Evolutionary conservation across 257 asterid species (phyloP).

Genomic region (Plantago major): DNA sequence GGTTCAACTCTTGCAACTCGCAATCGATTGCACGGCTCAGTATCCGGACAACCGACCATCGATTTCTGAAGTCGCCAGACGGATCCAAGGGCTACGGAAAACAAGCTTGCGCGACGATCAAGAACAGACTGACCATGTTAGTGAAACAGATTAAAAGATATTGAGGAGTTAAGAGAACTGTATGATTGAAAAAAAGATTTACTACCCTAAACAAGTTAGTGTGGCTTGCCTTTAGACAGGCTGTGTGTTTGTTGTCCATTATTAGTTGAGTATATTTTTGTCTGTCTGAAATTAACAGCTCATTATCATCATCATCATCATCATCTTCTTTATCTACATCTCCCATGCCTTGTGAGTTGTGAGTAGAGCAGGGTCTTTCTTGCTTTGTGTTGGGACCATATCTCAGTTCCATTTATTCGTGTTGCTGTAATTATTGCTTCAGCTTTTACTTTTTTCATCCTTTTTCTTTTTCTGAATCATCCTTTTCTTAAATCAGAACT

Average conservation of each 20-base stretch:
- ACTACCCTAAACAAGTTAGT: not conserved
- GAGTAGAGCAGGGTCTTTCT: slow-evolving; percentile 20
- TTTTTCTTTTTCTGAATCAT: slow-evolving; percentile 33
- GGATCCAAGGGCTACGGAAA: slow-evolving; percentile 46
- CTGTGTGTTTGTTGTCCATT: slow-evolving; percentile 28
- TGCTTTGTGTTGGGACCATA: slow-evolving; percentile 18
- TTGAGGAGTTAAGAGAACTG: slow-evolving; percentile 6
- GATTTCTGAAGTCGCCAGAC: slow-evolving; percentile 39
- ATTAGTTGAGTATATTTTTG: slow-evolving; percentile 33
- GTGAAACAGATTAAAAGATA: slow-evolving; percentile 37
- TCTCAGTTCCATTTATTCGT: slow-evolving; percentile 39
- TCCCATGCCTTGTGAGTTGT: slow-evolving; percentile 15
- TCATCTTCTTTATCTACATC: not conserved
- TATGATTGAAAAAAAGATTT: slow-evolving; percentile 16
- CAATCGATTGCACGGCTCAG: slow-evolving; percentile 74
- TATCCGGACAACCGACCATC: slow-evolving; percentile 69
- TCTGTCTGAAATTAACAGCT: slow-evolving; percentile 35
- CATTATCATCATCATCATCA: slow-evolving; percentile 5
- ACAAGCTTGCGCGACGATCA: slow-evolving; percentile 28
- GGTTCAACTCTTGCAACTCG: slow-evolving; percentile 83
- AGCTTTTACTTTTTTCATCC: slow-evolving; percentile 34
- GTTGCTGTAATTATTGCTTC: slow-evolving; percentile 51
- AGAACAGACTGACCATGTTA: slow-evolving; percentile 39
- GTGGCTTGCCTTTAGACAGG: slow-evolving; percentile 3
- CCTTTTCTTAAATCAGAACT: slow-evolving; percentile 17